Base-by-base conservation (phyloP, 2,329 filamentous ascomycete genomes). In the Canariomyces notabilis region DNA sequence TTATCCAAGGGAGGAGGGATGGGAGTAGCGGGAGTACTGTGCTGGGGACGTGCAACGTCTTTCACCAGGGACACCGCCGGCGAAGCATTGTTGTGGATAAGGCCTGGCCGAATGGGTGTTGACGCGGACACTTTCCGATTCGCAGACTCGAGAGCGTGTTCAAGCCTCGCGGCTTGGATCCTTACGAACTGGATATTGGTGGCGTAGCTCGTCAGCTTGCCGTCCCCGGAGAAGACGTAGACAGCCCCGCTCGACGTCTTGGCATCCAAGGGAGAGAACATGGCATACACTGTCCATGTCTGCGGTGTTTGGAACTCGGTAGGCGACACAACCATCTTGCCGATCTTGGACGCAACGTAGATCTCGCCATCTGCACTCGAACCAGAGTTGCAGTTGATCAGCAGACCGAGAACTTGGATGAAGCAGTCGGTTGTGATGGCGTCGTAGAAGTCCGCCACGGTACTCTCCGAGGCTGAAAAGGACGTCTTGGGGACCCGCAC, bases 341-440 rank as follows among this genome's bases (percentile, higher is more conserved):
- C 42, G 35, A 45, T n/a, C 6, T 26, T 18, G 3, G 23, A 18
- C 9, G 19, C 18, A 15, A 45, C 31, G n/a, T 15, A 15, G 26
- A 45, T 26, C 18, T 45, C 34, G 9, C 33, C 42, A 15, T 11
- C 19, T 7, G n/a, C 11, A 11, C 11, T 26, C 22, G 22, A 12
- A 21, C 14, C 19, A 2, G 32, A 26, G 20, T 18, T 26, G 15
- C 21, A 37, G 23, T 42, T 47, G 4, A 47, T 37, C 2, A 43
- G 19, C 6, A 47, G 34, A 12, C 45, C 45, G 18, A 34, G 21
- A 7, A 47, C 45, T n/a, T 47, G 45, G 26, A 47, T 47, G 16
- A 36, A 42, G 2, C 23, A 18, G 19, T 47, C 45, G 9, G 43
- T 14, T 2, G 29, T 14, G 22, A 47, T 39, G 4, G 45, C 16